Conservation (phyloP, 2,329 filamentous ascomycete species). For the Apiospora koreana region DNA sequence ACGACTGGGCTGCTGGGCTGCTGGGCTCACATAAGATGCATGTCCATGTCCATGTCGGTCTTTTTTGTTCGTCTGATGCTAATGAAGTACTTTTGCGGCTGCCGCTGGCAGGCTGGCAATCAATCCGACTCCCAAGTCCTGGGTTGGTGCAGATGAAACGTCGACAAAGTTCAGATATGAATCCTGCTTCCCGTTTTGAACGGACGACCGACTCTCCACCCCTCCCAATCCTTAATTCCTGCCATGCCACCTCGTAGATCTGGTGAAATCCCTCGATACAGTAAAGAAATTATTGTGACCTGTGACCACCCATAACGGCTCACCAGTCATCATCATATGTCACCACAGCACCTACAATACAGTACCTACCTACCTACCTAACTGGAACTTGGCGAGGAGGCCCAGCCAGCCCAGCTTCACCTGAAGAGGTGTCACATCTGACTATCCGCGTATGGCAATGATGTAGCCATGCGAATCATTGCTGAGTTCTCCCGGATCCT, state of each 20-base stretch:
- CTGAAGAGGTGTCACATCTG: conserved; percentile 1
- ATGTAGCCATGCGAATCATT: conserved; percentile 8
- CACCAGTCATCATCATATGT: not conserved
- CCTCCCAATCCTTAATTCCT: too few relatives aligned
- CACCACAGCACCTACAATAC: not conserved
- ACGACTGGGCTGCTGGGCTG: too few relatives aligned
- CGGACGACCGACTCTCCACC: not conserved
- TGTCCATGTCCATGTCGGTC: not conserved
- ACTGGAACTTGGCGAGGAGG: not conserved
- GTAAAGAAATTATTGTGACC: not conserved
- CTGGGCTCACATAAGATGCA: conserved; percentile 3
- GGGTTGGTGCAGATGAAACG: conserved; percentile 3
- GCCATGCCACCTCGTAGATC: not conserved
- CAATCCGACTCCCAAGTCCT: not conserved
- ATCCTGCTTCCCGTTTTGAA: not conserved
- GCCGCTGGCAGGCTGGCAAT: too few relatives aligned
- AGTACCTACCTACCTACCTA: not conserved
- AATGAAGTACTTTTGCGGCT: not conserved
- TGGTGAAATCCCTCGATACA: not conserved
- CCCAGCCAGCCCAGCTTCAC: not conserved
- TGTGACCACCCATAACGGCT: not conserved
- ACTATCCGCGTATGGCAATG: not conserved
- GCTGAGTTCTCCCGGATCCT: not conserved
- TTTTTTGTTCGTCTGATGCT: conserved; percentile 5
- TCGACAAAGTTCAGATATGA: not conserved